Conservation (phyloP, 352 stramenopile genomes). For the Elongisporangium prolatum region DNA sequence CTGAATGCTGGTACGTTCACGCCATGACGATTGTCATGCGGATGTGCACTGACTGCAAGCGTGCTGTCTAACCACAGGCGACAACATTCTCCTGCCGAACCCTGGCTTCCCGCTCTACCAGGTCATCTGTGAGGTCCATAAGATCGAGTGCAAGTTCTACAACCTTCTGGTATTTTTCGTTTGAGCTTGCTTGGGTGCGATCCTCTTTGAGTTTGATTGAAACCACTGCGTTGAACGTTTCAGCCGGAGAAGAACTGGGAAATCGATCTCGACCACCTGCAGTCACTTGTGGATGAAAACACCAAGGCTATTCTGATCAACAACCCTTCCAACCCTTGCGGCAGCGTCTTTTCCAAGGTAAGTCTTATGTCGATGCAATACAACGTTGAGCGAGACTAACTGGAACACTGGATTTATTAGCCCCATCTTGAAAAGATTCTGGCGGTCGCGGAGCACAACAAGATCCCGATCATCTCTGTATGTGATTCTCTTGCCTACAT, state of each 20-base stretch:
- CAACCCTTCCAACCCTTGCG: slow-evolving; percentile 95
- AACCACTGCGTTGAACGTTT: slow-evolving; percentile 21
- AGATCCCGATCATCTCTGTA: slow-evolving; percentile 92
- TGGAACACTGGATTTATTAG: slow-evolving; percentile 9
- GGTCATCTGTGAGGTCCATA: slow-evolving; percentile 90
- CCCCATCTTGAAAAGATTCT: slow-evolving; percentile 73
- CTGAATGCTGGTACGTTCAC: slow-evolving; percentile 56
- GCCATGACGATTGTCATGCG: too few relatives aligned
- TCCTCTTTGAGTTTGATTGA: neutral
- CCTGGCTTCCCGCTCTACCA: slow-evolving; percentile 95
- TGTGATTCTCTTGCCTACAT: slow-evolving; percentile 27
- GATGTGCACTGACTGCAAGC: neutral
- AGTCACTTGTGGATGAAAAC: slow-evolving; percentile 78
- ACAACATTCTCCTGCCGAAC: slow-evolving; percentile 92
- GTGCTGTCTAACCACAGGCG: slow-evolving; percentile 17
- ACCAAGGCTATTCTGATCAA: slow-evolving; percentile 94
- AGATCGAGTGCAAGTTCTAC: slow-evolving; percentile 92
- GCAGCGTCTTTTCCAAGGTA: slow-evolving; percentile 90
- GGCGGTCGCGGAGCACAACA: slow-evolving; percentile 70
- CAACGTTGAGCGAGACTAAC: neutral
- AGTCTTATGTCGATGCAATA: neutral
- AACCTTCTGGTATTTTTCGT: slow-evolving; percentile 45
- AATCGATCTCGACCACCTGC: slow-evolving; percentile 89
- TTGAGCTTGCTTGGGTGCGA: neutral
- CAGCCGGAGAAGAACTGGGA: slow-evolving; percentile 88